A percentile compares a stretch with the other conserved stretches of the same genome.
These are phyloP conservation scores for Microdochium bolleyi DNA, from an alignment of 2,329 filamentous ascomycete species.

Conservation along the genomic window DNA sequence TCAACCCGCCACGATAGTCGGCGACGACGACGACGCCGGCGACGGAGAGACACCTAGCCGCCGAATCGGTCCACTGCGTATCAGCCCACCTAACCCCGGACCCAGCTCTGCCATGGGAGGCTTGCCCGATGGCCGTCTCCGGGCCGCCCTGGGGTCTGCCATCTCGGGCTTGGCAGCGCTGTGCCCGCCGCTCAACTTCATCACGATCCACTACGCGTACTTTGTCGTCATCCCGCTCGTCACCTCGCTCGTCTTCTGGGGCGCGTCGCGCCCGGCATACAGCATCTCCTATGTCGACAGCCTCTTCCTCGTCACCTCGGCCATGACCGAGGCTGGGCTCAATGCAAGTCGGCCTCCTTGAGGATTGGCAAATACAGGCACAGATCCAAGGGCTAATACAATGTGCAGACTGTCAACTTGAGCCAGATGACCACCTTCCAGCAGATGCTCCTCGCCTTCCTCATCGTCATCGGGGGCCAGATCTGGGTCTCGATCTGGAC, in stretches of 20 bases:
- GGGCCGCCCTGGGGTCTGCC: neutral
- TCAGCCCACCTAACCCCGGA: no score
- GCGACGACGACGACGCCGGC: neutral
- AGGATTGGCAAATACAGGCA: no score
- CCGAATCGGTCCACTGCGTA: no score
- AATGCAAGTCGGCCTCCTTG: conserved; percentile 20
- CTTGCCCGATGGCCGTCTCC: neutral
- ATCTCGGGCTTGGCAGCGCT: neutral
- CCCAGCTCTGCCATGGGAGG: neutral
- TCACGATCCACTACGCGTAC: conserved; percentile 59
- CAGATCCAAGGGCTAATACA: no score
- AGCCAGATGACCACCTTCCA: conserved; percentile 58
- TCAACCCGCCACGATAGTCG: neutral
- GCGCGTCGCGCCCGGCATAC: conserved; percentile 37
- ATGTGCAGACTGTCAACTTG: conserved; percentile 55
- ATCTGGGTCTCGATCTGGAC: conserved; percentile 59
- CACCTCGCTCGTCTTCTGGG: conserved; percentile 53
- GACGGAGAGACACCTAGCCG: no score
- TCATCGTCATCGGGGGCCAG: conserved; percentile 56
- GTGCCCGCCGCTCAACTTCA: conserved; percentile 46
- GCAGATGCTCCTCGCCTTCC: conserved; percentile 53
- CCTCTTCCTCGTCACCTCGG: conserved; percentile 55
- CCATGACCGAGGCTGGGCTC: conserved; percentile 60
- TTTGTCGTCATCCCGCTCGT: conserved; percentile 48
- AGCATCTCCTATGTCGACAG: conserved; percentile 54